Base-by-base conservation (phyloP, 2,329 filamentous ascomycete species). In the Pseudomassariella vexata region DNA sequence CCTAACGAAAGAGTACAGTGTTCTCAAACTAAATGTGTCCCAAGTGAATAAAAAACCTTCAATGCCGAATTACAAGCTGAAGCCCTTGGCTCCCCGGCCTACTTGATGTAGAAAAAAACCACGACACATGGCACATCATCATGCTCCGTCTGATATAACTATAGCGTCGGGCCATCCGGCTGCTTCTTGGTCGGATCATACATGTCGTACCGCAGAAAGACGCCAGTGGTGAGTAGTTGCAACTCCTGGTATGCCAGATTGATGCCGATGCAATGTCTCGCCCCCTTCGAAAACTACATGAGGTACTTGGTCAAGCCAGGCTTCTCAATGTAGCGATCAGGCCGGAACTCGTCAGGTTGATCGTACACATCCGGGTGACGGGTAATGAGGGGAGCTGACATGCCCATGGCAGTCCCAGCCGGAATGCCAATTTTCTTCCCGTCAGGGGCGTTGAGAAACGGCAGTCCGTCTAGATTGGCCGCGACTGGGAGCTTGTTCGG, bases 401-500 rank as follows among this genome's bases (percentile, higher is more conserved):
- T 53, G 25, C 42, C 44, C 9, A 40, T 27, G 10, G 39, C 30
- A 5, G 38, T 39, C 6, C 43, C 40, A 1, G 41, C 36, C 5
- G 46, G 48, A 3, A 48, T 39, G 17, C 44, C 32, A 23, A 43
- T 42, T 10, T 36, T 35, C 32, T 32, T 34, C 14, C 37, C 41
- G 19, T 73, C 39, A 10, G 34, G 38, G 2, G 55, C 57, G 5
- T 47, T 42, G 4, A 64, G 47, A 23, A 53, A 49, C 1, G 52
- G 49, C 5, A 59, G 47, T 6, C 35, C 30, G 17, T 59, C 53
- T 5, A 56, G 40, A 19, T 49, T 41, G 3, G 44, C 26, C 5
- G 45, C 42, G 6, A 41, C 40, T 5, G 46, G 45, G 9, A 46
- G 34, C 8, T 38, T 25, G 19, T 38, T 28, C 6, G 34, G 27